Conservation (phyloP, 805 yeast species). For the Myxozyma geophila region DNA sequence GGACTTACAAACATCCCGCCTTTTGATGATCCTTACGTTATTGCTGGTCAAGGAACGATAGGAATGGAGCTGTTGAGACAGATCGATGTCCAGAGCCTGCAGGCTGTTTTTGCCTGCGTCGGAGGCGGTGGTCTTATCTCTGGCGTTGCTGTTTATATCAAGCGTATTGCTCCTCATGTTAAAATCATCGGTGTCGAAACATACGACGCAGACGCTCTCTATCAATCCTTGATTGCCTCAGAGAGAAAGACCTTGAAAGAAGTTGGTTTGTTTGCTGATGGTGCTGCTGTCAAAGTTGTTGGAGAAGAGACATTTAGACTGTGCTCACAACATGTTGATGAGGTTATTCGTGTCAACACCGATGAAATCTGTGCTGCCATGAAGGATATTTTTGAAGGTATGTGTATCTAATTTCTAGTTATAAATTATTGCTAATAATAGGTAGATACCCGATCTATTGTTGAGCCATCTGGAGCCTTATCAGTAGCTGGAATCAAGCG, state of each 20-base stretch:
- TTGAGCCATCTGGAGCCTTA: constrained; percentile 97
- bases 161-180: constrained; percentile 96
- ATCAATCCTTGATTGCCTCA: constrained; percentile 64
- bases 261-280: constrained; percentile 99
- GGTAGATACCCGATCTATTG: constrained; percentile 81
- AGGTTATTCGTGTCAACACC: constrained; percentile 78
- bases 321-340: constrained; percentile 81
- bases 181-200: constrained; percentile 96
- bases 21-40: constrained; percentile 95
- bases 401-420: not conserved
- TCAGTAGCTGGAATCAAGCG: constrained; percentile 93
- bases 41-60: constrained; percentile 98
- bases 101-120: constrained; percentile 87
- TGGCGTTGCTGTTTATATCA: constrained; percentile 87
- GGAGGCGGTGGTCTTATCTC: constrained; percentile 98
- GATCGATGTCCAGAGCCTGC: constrained; percentile 57
- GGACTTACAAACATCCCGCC: constrained; percentile 95
- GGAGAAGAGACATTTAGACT: constrained; percentile 93
- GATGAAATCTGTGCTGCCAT: constrained; percentile 97
- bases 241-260: constrained; percentile 60
- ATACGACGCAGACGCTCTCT: constrained; percentile 90
- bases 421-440: not conserved
- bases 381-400: constrained; percentile 82
- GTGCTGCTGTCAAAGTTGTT: constrained; percentile 88
- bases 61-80: constrained; percentile 93